Conservation (phyloP, 2,329 filamentous ascomycete species). For the Paecilomyces sp. region DNA sequence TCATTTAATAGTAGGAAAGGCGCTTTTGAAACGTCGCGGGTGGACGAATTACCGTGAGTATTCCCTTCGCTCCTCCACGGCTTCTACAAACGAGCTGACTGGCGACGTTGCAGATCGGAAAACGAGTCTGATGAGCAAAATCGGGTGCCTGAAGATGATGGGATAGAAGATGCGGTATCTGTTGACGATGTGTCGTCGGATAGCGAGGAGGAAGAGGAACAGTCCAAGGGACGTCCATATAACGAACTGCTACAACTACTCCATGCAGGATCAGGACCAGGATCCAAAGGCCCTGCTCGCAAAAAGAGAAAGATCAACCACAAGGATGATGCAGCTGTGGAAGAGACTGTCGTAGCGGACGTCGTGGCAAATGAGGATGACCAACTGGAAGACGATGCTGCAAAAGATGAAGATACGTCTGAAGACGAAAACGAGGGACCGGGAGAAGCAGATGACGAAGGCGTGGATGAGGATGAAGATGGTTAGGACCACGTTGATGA, state of each 20-base stretch:
- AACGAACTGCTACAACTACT: conserved; percentile 51
- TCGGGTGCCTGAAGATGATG: conserved; percentile 28
- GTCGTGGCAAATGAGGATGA: conserved; percentile 19
- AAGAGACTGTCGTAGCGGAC: conserved; percentile 16
- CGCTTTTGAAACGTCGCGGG: conserved; percentile 29
- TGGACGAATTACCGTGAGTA: conserved; percentile 32
- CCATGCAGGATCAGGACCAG: conserved; percentile 26
- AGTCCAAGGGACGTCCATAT: conserved; percentile 41
- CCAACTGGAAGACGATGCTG: conserved; percentile 35
- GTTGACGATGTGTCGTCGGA: conserved; percentile 31
- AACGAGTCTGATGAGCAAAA: conserved; percentile 19
- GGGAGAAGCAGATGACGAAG: conserved; percentile 31
- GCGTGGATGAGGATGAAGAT: conserved; percentile 31
- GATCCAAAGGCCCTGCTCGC: conserved; percentile 37
- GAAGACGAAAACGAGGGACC: conserved; percentile 1
- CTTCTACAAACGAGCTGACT: conserved; percentile 7
- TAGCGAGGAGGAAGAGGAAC: conserved; percentile 40
- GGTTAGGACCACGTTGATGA: conserved; percentile 6
- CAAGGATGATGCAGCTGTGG: conserved; percentile 18
- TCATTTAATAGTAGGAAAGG: conserved; percentile 13
- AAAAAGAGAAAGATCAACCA: conserved; percentile 48
- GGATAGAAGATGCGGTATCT: conserved; percentile 30
- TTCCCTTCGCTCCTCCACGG: background rate
- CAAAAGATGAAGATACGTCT: conserved; percentile 33
- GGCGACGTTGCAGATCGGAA: conserved; percentile 16